Evolutionary conservation across 1,284 basidiomycete genomes (phyloP), one percentile per base, ranked within the genome.

Genomic region (Gymnopus androsaceus): DNA sequence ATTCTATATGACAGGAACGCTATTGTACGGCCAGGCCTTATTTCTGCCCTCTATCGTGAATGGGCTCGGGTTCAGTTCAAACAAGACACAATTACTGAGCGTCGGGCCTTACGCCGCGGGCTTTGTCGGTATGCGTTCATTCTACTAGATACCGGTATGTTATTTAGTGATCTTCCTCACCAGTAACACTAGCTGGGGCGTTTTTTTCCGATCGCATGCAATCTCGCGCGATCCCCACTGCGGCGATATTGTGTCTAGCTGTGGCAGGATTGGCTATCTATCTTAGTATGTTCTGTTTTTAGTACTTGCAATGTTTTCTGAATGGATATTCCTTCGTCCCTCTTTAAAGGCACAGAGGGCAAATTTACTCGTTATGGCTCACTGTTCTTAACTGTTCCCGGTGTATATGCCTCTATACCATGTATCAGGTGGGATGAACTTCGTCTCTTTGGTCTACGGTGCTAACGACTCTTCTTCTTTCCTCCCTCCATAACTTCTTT

Each of bases 1-100:
- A 4, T 71, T 79, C 47, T 75, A 81, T 56, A 73, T 80, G 70
- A 68, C 73, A 57, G 79, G 79, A 15, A 75, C 75, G 9, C 70
- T 67, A 1, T 57, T 80, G 5, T 78, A 69, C 52, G 73, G 75
- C 28, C 64, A 81, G n/a, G 73, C 76, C 2, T 60, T 72, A 25
- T 75, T 75, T 59, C 57, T 71, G 17, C 76, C 76, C 4, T 76
- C 75, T 2, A 78, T 80, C 59, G 77, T 81, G 37, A 67, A 69
- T 14, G 70, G 71, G 19, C 64, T 80, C 15, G 77, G 77, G 1
- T 79, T 72, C 59, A 67, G 61, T 37, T 54, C 67, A 14, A 64
- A 62, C 11, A 55, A 60, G 28, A 66, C 69, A 9, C 72, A 73
- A 55, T 55, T 73, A 9, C 61, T 73, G 28, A 70, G 69, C 47